Base-by-base conservation (phyloP, 2,329 filamentous ascomycete genomes). In the Ophiostoma pallidulum region DNA sequence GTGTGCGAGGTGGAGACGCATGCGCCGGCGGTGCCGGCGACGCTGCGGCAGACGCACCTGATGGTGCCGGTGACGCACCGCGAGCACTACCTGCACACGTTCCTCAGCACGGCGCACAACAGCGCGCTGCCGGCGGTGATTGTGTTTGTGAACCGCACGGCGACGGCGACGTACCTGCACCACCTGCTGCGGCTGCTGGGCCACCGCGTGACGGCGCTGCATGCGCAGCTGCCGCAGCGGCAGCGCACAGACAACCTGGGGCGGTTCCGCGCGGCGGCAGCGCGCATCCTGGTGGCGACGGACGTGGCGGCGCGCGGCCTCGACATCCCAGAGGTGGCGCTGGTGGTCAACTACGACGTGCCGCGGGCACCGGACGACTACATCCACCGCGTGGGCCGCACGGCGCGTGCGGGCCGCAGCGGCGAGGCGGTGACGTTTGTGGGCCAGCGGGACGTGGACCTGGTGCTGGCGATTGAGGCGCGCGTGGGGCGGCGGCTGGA, bases 301-400 rank as follows among this genome's bases (percentile, higher is more conserved):
- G 92, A 98, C 62, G 90, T 98, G 13, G 92, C 92, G 1, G 86
- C 89, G 18, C 79, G 92, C 64, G 92, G 92, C 73, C 77, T 98
- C 4, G 92, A 98, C 68, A 96, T 98, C 52, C 91, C 91, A 1
- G 86, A 89, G 56, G 91, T 97, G 7, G 83, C 78, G 47, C 67
- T 97, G 14, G 92, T 98, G 3, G 71, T 98, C 60, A 97, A 98
- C 66, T 98, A 90, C 66, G 92, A 98, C 62, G 80, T 98, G 1
- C 92, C 92, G 0, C 81, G 91, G n/a, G 88, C 96, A 61, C 88
- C 91, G 3, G 90, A 96, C 63, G 91, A 96, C 66, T 98, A 98
- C 64, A 92, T 98, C 55, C 92, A 98, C 69, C 81, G 92, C 12
- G 91, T 96, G 43, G 92, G 92, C 63, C 84, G 92, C 66, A 98